phyloP scores from a whole-genome alignment of 2,329 filamentous ascomycete species.

The Ceratocystis eucalypticola region DNA sequence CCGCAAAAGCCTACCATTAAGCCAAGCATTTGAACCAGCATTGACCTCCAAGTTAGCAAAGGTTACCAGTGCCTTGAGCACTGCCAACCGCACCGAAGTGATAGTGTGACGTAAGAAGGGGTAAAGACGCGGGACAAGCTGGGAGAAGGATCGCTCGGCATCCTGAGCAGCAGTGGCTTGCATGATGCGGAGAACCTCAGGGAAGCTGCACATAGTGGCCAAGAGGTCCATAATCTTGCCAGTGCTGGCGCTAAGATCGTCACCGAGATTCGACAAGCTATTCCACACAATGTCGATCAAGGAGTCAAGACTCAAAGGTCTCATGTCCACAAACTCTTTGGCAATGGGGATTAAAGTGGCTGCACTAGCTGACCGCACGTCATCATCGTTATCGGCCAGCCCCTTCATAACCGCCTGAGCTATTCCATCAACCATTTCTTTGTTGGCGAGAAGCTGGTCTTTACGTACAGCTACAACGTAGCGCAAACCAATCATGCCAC shows the following conservation, averaged over 20 bases:
- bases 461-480: conserved; percentile 93
- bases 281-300: conserved; percentile 96
- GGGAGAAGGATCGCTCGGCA: conserved; percentile 76
- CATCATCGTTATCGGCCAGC: conserved; percentile 78
- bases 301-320: conserved; percentile 60
- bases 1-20: conserved; percentile 76
- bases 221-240: conserved; percentile 97
- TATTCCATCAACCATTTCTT: conserved; percentile 80
- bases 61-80: conserved; percentile 81
- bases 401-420: conserved; percentile 91
- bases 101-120: conserved; percentile 96
- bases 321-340: conserved; percentile 80
- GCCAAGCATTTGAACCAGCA: conserved; percentile 54
- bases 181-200: conserved; percentile 86
- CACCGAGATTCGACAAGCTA: conserved; percentile 88
- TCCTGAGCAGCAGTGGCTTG: conserved; percentile 73
- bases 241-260: conserved; percentile 92
- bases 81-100: conserved; percentile 83
- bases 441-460: conserved; percentile 73
- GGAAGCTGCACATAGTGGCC: conserved; percentile 89
- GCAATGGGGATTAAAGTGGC: conserved; percentile 96
- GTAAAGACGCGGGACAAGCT: conserved; percentile 84
- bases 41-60: conserved; percentile 80
- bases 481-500: conserved; percentile 90
- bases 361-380: conserved; percentile 91